Evolutionary conservation across 176 grass and related monocot genomes (phyloP), one percentile per base, ranked within the genome.

Genomic region (Aechmea fasciata): DNA sequence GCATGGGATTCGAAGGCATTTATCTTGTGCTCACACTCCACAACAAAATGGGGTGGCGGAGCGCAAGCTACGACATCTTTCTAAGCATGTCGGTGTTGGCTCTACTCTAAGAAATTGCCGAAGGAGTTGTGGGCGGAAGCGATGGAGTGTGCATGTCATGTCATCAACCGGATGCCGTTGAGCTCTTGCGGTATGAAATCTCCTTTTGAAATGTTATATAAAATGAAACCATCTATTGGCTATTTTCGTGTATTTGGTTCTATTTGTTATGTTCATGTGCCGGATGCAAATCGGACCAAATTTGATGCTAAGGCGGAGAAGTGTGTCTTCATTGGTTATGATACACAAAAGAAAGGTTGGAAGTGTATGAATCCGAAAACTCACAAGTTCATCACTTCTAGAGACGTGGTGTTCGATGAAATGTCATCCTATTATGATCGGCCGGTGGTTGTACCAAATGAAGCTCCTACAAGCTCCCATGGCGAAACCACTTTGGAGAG

Each of bases 101-200:
- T 57, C 3, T 57, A 17, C 13, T 57, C 52, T 17, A 57, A 57
- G 2, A 57, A n/a, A 3, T 13, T n/a, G n/a, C n/a, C 13, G 1
- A 57, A 57, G 9, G 13, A 57, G n/a, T 17, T 57, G 8, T 55
- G 52, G 13, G 13, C 8, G 52, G 13, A 57, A 9, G 52, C 13
- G 2, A 57, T 57, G 52, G n/a, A 8, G 13, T 57, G 52, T 17
- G 52, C 52, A 17, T 57, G 14, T 57, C n/a, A 57, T 57, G 52
- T 57, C 13, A 57, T 57, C 13, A 57, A 17, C 8, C 13, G 52
- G 8, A 57, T 2, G 13, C 13, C 52, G 8, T 57, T 57, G 52
- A 57, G 52, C 52, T 57, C 52, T 57, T 57, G 52, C n/a, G 52
- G 13, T 57, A 57, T 57, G 52, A 57, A 17, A 57, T 57, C 52